Evolutionary conservation across 176 grass and related monocot genomes (phyloP).

Genomic region (Carex parvula): DNA sequence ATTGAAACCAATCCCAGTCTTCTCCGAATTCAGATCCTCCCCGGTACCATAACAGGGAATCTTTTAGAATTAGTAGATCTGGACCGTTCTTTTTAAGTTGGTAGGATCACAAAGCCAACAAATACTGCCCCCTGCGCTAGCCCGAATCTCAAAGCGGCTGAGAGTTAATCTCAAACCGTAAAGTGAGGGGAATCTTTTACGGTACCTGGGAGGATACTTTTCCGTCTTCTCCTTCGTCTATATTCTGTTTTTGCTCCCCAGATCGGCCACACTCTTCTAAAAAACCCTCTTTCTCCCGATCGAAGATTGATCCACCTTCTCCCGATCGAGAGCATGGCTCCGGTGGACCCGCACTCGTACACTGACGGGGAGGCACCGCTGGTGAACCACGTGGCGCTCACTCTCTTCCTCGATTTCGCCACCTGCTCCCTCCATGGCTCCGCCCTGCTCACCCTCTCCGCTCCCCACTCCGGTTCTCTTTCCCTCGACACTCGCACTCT

Average conservation of each 20-base stretch:
- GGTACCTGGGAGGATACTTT: too few species aligned
- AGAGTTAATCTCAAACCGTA: too few species aligned
- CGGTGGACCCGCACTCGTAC: constrained; percentile 91
- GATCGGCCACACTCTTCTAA: constrained; percentile 23
- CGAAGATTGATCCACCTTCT: constrained; percentile 10
- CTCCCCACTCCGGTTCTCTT: neutral
- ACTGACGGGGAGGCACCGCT: constrained; percentile 54
- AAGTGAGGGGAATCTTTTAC: too few species aligned
- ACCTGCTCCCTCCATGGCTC: constrained; percentile 37
- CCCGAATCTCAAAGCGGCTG: too few species aligned
- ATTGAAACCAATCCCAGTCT: neutral
- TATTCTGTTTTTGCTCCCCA: constrained; percentile 16
- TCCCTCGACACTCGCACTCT: constrained; percentile 21
- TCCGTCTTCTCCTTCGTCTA: neutral
- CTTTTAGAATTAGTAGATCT: too few species aligned
- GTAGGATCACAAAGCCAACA: too few species aligned
- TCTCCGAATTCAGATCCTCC: too few species aligned
- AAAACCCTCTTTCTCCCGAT: constrained; percentile 30
- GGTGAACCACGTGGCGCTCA: constrained; percentile 39
- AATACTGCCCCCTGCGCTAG: too few species aligned
- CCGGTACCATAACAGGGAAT: too few species aligned
- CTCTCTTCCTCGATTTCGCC: constrained; percentile 87
- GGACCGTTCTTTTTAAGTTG: too few species aligned
- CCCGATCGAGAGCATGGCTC: constrained; percentile 36
- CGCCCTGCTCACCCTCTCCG: constrained; percentile 25